Conservation (phyloP, 2,329 filamentous ascomycete species). For the Apiospora sp. region DNA sequence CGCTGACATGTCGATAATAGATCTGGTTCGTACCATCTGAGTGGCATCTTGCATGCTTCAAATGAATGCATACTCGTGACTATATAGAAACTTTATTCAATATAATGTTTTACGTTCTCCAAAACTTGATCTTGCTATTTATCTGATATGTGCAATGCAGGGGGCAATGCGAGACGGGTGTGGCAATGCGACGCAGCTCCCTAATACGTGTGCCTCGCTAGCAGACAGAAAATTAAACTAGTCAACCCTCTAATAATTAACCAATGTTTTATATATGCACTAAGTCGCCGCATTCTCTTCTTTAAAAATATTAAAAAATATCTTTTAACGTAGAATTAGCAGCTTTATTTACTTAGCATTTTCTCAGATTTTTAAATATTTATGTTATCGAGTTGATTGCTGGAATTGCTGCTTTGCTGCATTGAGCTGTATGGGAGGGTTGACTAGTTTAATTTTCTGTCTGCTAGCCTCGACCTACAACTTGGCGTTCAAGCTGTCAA, state of each 20-base stretch:
- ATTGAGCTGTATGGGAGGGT: too few species aligned
- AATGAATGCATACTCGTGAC: not conserved
- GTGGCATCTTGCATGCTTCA: not conserved
- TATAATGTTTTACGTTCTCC: not conserved
- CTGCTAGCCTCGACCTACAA: not conserved
- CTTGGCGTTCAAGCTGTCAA: not conserved
- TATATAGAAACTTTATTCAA: not conserved
- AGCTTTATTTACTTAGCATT: too few species aligned
- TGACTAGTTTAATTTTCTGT: too few species aligned
- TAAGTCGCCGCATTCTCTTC: too few species aligned
- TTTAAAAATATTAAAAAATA: too few species aligned
- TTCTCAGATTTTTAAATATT: too few species aligned
- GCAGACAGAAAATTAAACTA: too few species aligned
- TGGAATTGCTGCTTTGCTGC: too few species aligned
- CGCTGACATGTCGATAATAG: conserved; percentile 17
- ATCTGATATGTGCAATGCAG: not conserved
- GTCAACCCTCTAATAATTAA: too few species aligned
- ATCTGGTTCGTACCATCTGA: not conserved
- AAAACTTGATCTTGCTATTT: not conserved
- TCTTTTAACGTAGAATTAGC: too few species aligned
- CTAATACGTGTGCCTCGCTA: not conserved
- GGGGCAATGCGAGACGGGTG: not conserved
- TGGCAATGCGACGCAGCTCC: not conserved
- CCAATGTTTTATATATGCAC: too few species aligned
- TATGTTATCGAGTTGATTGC: too few species aligned